Conservation (phyloP, 1,139 yeast species). For the Candida sojae region DNA sequence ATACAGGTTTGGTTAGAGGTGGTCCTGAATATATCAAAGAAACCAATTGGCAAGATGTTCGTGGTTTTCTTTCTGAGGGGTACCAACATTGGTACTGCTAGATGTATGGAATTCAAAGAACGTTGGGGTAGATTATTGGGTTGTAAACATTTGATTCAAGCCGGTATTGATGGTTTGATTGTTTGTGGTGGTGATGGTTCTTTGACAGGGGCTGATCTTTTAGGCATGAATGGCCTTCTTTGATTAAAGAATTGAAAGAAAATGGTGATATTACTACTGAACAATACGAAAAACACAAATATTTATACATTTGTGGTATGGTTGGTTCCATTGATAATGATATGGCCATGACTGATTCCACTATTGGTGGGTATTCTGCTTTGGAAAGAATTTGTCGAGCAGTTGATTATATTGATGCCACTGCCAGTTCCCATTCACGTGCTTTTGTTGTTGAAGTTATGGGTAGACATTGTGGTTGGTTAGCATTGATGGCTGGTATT, state of each 20-base stretch:
- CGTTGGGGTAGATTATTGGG: conserved; percentile 68
- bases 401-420: conserved; percentile 81
- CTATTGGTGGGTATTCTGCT: conserved; percentile 80
- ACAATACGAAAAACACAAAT: conserved; percentile 53
- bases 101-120: conserved; percentile 68
- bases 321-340: conserved; percentile 86
- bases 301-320: conserved; percentile 71
- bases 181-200: conserved; percentile 91
- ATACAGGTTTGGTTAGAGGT: conserved; percentile 73
- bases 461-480: conserved; percentile 92
- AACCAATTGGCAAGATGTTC: conserved; percentile 77
- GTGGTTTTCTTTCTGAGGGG: conserved; percentile 78
- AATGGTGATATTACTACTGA: conserved; percentile 50
- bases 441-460: conserved; percentile 87
- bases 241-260: conserved; percentile 58
- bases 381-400: conserved; percentile 75
- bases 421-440: conserved; percentile 80
- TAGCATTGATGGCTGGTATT: conserved; percentile 80
- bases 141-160: conserved; percentile 65
- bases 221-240: conserved; percentile 77
- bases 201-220: conserved; percentile 79
- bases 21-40: conserved; percentile 59
- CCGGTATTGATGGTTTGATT: conserved; percentile 76
- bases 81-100: conserved; percentile 80
- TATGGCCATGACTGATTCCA: conserved; percentile 80